Base-by-base conservation (phyloP, 2,329 filamentous ascomycete species). In the Bimuria novae-zelandiae region DNA sequence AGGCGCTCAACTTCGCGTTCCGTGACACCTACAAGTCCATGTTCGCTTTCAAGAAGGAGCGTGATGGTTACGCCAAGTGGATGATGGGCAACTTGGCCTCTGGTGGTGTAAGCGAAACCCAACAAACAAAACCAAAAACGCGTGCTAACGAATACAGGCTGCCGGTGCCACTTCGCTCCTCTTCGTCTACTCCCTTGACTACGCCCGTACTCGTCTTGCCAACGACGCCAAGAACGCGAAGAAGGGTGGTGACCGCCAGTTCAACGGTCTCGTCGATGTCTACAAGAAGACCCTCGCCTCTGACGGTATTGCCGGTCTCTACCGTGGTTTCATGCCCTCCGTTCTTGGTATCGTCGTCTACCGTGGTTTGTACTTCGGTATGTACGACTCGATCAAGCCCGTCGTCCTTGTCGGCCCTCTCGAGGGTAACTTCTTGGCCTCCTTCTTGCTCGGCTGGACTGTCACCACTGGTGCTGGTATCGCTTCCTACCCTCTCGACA, bases 321-420 rank as follows among this genome's bases (percentile, higher is more conserved):
- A 99, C 91, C 94, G 94, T 96, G 94, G 94, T 86, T 99, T 99
- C 90, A 92, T 92, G 86, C 94, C 95, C 80, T 99, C 94, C 76
- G 94, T 99, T 76, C 86, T 89, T 81, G 94, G 94, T 89, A 99
- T 99, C 81, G 82, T 99, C 75, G 94, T 99, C 84, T 99, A 99
- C 91, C 94, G 94, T 91, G 94, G 94, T 97, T 92, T 99, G 75
- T 99, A 99, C 92, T 99, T 99, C 89, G 94, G 94, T 79, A 89
- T 99, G 89, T 99, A 99, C 92, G 94, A 99, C 85, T 99, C 94
- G 72, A 88, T 99, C 87, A 99, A 99, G 92, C 94, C 94, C 73
- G 90, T 97, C 76, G 80, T 97, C 82, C 91, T 99, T 68, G 86
- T 89, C 78, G 94, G 94, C 79, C 62, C 78, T 79, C 91, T 99